Conservation (phyloP, 257 asterid species). For the Linderniella brevidens region DNA sequence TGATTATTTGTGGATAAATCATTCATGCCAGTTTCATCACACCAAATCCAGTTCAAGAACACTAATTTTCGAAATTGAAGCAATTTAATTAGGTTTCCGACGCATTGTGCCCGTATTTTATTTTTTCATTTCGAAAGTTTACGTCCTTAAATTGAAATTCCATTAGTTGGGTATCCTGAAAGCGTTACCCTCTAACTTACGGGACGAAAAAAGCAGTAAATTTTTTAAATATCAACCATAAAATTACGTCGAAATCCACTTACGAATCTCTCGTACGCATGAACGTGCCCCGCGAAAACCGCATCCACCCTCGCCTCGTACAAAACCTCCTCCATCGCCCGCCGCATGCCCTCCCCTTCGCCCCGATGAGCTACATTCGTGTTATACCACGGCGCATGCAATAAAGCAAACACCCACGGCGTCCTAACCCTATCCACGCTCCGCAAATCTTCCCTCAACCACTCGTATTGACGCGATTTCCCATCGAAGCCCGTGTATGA, state of each 20-base stretch:
- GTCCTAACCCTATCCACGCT: slow-evolving; percentile 39
- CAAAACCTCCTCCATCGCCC: slow-evolving; percentile 50
- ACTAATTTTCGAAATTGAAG: too few species aligned
- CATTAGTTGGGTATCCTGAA: too few species aligned
- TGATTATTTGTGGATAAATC: too few species aligned
- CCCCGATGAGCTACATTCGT: slow-evolving; percentile 66
- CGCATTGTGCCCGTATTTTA: too few species aligned
- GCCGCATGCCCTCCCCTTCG: slow-evolving; percentile 50
- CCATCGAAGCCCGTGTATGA: slow-evolving; percentile 58
- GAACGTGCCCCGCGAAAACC: slow-evolving; percentile 81
- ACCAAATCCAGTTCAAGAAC: too few species aligned
- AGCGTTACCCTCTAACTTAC: too few species aligned
- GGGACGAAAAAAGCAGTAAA: too few species aligned
- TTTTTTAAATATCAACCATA: too few species aligned
- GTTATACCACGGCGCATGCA: slow-evolving; percentile 93
- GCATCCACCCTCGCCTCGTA: slow-evolving; percentile 44
- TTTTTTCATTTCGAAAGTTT: too few species aligned
- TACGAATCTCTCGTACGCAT: slow-evolving; percentile 91
- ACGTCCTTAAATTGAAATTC: too few species aligned
- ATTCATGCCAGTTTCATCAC: too few species aligned
- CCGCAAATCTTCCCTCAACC: slow-evolving; percentile 43
- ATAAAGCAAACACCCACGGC: slow-evolving; percentile 52
- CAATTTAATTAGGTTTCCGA: too few species aligned
- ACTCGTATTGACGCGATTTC: slow-evolving; percentile 39
- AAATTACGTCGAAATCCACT: slow-evolving; percentile 6